Base-by-base conservation (phyloP, 164 flowering plant genomes). In the Euptelea pleiosperma region DNA sequence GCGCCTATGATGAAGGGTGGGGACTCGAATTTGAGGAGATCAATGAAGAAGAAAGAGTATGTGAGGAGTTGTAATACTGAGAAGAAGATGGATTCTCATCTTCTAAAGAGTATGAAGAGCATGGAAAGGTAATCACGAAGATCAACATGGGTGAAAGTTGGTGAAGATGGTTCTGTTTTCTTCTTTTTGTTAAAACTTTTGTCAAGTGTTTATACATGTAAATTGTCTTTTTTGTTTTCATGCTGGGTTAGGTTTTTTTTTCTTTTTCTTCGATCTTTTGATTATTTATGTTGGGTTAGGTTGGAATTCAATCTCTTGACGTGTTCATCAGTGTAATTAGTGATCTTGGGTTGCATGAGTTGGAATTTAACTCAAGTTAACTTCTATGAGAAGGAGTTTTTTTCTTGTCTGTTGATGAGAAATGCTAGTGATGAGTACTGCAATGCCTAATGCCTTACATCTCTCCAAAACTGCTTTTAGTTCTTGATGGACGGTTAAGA, bases 41-140 rank as follows among this genome's bases (percentile, higher is more conserved):
- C 68, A 11, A 45, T 53, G 64, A 58, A 50, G 9, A 60, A 48
- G 44, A 65, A 44, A 24, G 46, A 59, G 3, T 52, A 52, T 37
- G 47, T 18, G 10, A 67, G 60, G 28, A 67, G 55, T 34, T 30
- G 48, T 57, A 62, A 44, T 34, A 59, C 36, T 58, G 41, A 61
- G 0, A 19, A 41, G 14, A 30, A 6, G 43, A 42, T 28, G 40
- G 42, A 37, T 14, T 22, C 33, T 21, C 39, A 19, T 47, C 49
- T 4, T 31, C 44, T 3, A 37, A 36, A 34, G 45, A 35, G 46
- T 14, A 41, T 21, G 18, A 60, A 16, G 3, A 16, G 26, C 55
- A 42, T 57, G 26, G 6, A 8, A 16, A 18, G n/a, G n/a, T n/a
- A n/a, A n/a, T n/a, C n/a, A n/a, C n/a, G n/a, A n/a, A n/a, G n/a